Evolutionary conservation across 441 rosid species (phyloP).

Genomic region (Eruca vesicaria): DNA sequence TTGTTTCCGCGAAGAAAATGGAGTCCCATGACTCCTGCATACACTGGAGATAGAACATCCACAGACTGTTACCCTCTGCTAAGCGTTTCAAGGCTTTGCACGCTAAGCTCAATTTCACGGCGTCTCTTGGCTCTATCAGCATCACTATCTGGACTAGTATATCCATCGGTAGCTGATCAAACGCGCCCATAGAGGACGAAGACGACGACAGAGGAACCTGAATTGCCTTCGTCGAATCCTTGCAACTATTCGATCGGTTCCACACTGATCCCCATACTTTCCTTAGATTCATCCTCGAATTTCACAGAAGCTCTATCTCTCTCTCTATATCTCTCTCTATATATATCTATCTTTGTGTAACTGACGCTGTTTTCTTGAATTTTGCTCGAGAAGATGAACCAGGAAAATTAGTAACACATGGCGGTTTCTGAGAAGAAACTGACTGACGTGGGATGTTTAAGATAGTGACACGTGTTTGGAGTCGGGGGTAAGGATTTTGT

Average conservation of each 20-base stretch:
- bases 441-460: neutral
- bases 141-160: conserved; percentile 57
- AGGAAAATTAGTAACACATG: neutral
- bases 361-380: no score
- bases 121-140: conserved; percentile 58
- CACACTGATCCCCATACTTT: conserved; percentile 55
- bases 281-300: conserved; percentile 37
- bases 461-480: neutral
- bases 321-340: neutral
- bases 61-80: conserved; percentile 55
- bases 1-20: conserved; percentile 62
- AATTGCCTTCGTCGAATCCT: conserved; percentile 8
- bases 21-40: conserved; percentile 52
- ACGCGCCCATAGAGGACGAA: conserved; percentile 43
- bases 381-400: conserved; percentile 13
- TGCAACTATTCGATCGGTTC: conserved; percentile 30
- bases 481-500: neutral
- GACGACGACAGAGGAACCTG: neutral
- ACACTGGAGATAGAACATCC: conserved; percentile 61
- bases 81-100: conserved; percentile 52
- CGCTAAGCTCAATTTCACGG: conserved; percentile 46
- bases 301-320: neutral
- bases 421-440: conserved; percentile 9
- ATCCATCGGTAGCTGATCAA: conserved; percentile 59
- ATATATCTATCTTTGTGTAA: no score